Base-by-base conservation (phyloP, 331 rosid species). In the Quercus lobata region DNA sequence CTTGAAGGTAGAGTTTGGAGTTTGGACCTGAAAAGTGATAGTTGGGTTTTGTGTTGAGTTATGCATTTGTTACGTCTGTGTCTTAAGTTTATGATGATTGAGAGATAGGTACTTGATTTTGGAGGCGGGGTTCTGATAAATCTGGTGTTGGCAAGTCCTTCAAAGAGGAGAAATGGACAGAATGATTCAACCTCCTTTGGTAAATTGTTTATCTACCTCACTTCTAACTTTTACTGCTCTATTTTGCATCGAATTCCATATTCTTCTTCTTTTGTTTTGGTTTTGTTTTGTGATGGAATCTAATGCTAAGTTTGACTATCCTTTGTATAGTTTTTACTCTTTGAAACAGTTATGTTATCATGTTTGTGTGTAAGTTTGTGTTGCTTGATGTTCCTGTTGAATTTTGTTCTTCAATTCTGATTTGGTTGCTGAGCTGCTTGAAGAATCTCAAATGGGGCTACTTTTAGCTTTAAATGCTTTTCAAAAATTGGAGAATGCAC, bases 121-220 rank as follows among this genome's bases (percentile, higher is more conserved):
- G 52, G 74, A 68, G 82, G 71, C 79, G 72, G 63, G 70, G 56
- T 68, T 71, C 79, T 83, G 69, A 69, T 79, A 63, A 32, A 76
- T 77, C 69, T 82, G 79, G 79, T 80, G 30, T 73, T 81, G 75
- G 79, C 80, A 79, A 85, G 61, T 84, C 78, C 82, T 49, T 81
- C 46, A 79, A 73, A 72, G 57, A 41, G 49, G 87, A 74, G 75
- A 78, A 72, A 95, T 93, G 99, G 98, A 95, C 82, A 93, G 96
- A 87, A 85, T 92, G 88, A 85, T 95, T 80, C 99, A 95, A 78
- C 98, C 99, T 76, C 99, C 99, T 80, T 70, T 95, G 97, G 99
- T 95, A 89, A 88, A 84, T 85, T 77, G 9, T 60, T 86, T 69
- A 57, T 35, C 54, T 6, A 2, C 29, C 76, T 75, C 27, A 16